Percentiles rank a stretch among this genome's conserved stretches.
Conservation (phyloP, 345 rosid genomes). For the Salix udensis region DNA sequence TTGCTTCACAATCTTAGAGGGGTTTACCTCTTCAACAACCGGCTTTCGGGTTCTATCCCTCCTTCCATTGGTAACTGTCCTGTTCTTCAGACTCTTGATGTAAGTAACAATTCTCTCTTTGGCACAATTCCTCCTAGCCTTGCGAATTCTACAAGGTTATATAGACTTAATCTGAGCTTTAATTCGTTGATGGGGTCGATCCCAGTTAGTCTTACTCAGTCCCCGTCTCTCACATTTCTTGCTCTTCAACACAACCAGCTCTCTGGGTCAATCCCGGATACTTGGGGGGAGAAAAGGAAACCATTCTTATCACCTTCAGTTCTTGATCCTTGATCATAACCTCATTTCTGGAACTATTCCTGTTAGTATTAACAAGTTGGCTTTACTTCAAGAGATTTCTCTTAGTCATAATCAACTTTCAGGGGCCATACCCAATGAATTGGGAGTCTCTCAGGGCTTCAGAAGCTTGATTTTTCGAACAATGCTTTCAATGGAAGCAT, state of each 20-base stretch:
- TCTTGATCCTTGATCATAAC: slow-evolving; percentile 38
- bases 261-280: slow-evolving; percentile 47
- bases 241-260: slow-evolving; percentile 57
- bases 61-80: slow-evolving; percentile 24
- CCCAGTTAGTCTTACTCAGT: slow-evolving; percentile 43
- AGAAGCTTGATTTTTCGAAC: slow-evolving; percentile 62
- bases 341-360: slow-evolving; percentile 57
- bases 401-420: slow-evolving; percentile 61
- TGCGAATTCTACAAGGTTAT: slow-evolving; percentile 61
- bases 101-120: slow-evolving; percentile 59
- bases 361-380: slow-evolving; percentile 43
- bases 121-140: slow-evolving; percentile 63
- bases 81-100: slow-evolving; percentile 23
- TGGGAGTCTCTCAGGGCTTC: slow-evolving; percentile 43
- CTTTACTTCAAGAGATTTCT: slow-evolving; percentile 47
- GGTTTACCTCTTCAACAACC: slow-evolving; percentile 83
- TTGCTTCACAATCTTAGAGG: slow-evolving; percentile 71
- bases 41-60: slow-evolving; percentile 61
- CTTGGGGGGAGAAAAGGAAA: slow-evolving; percentile 39
- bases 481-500: slow-evolving; percentile 70
- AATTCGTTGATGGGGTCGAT: slow-evolving; percentile 52
- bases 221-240: slow-evolving; percentile 50
- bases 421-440: slow-evolving; percentile 49
- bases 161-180: slow-evolving; percentile 58
- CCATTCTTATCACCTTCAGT: slow-evolving; percentile 26